These are phyloP conservation scores for Beauveria medogensis DNA, from an alignment of 2,329 filamentous ascomycete species.

Conservation along the genomic window DNA sequence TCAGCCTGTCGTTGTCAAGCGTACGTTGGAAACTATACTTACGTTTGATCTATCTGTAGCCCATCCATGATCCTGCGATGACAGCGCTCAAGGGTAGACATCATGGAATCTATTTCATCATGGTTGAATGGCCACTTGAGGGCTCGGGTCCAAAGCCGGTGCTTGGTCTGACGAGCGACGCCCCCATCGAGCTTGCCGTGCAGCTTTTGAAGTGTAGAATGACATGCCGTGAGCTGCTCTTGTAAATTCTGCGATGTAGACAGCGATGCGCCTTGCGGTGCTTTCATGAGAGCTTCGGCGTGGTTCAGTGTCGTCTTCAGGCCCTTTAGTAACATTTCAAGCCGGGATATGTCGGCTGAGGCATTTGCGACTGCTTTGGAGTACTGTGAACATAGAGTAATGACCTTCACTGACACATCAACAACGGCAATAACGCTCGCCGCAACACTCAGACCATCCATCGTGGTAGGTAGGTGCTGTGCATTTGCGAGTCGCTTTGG, in stretches of 20 bases:
- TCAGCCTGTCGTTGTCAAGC: not conserved
- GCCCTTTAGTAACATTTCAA: not conserved
- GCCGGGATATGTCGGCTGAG: not conserved
- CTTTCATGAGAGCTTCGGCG: not conserved
- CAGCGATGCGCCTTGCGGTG: not conserved
- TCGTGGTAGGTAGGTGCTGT: not conserved
- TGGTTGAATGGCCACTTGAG: conserved; percentile 9
- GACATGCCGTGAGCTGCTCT: not conserved
- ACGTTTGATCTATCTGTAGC: conserved; percentile 10
- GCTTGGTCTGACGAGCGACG: conserved; percentile 1
- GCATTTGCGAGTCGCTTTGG: not conserved
- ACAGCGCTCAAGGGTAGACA: conserved; percentile 2
- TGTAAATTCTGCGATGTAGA: not conserved
- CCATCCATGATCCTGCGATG: conserved; percentile 8
- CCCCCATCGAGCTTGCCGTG: not conserved
- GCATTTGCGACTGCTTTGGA: conserved; percentile 5
- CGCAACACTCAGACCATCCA: conserved; percentile 1
- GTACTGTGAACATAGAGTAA: conserved; percentile 5
- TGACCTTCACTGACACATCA: conserved; percentile 4
- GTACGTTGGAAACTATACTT: not conserved
- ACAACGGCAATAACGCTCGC: conserved; percentile 4
- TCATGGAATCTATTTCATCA: not conserved
- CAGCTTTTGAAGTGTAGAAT: conserved; percentile 1
- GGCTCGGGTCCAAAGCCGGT: not conserved
- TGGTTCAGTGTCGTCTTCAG: not conserved